Evolutionary conservation across 116 monocot species (phyloP), one percentile per base, ranked within the genome.

Genomic region (Dioscorea cayenensis): DNA sequence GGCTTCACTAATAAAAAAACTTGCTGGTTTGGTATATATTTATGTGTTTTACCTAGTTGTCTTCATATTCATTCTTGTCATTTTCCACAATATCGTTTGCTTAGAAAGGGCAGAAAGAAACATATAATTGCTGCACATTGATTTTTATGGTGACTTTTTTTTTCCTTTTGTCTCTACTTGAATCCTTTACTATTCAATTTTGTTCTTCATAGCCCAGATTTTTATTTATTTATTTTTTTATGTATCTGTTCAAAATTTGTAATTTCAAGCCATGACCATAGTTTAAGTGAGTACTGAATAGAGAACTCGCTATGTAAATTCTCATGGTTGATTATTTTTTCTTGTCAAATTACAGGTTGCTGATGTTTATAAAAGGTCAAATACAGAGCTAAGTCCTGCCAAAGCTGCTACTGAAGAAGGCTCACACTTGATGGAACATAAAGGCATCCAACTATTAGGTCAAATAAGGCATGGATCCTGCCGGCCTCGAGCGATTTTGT

Each of bases 401-500:
- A 97, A 88, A 85, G 66, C 79, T 84, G 71, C 72, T 60, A 66
- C 48, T 10, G 93, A 97, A 52, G 93, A 86, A 77, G 70, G 50
- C 25, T 76, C 82, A 64, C 90, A 84, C 70, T 81, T 87, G 50
- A 68, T 73, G 23, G 97, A 93, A 73, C 80, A 81, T 69, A 79
- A 69, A 85, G 93, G 88, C 48, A 64, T 89, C 55, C 95, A 92
- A 80, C 90, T 97, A 49, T 63, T 97, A 76, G 97, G 97, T 67
- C 90, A 97, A 79, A 93, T 97, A 86, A 90, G 77, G 75, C 84
- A 97, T 73, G 90, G 90, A 80, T 97, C 93, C 69, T 97, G 97
- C 63, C 78, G 97, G 36, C 92, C 97, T 63, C 90, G 97, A 28
- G 97, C 97, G 65, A 83, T 97, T 83, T 77, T 97, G 35, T 97